Base-by-base conservation (phyloP, 2,329 filamentous ascomycete genomes). In the Hymenoscyphus fraxineus region DNA sequence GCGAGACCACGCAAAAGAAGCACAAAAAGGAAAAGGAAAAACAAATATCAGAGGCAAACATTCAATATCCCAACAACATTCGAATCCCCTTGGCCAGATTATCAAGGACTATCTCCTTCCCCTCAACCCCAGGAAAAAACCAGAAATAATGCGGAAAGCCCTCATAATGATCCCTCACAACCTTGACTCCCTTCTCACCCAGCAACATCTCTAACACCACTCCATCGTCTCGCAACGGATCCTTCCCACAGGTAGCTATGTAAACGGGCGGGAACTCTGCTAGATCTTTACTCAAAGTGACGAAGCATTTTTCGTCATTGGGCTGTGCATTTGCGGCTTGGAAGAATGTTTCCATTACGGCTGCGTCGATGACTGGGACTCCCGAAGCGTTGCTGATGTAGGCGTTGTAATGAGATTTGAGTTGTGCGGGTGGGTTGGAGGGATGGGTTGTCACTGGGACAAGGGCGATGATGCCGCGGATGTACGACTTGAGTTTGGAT, bases 111-210 rank as follows among this genome's bases (percentile, higher is more conserved):
- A 67, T 60, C 38, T 66, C 61, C 15, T 65, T 65, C 2, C 64
- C 51, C 54, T 64, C 58, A 22, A 73, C 51, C 27, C 64, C 62
- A 0, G 68, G 69, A 54, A 72, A 68, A 27, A 72, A 31, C 71
- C 69, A 75, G 57, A 73, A 77, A 41, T 74, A 77, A 67, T 77
- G 75, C 51, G 75, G 74, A 51, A 73, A 57, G 0, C 73, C 74
- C 4, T 68, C 65, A 65, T 75, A 74, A 39, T 67, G 63, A 44
- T 75, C 72, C 27, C 66, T 67, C 66, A 71, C 73, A 6, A 70
- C 70, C 61, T 60, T 58, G 5, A 72, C 69, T 0, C 73, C 73
- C 1, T 67, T 67, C 16, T 75, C 68, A 55, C 66, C 69, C 65
- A 76, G 64, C 63, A 70, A 68, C 12, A 60, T 59, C 66, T 72